phyloP scores from a whole-genome alignment of 139 green algal genomes.

The Chara braunii region DNA sequence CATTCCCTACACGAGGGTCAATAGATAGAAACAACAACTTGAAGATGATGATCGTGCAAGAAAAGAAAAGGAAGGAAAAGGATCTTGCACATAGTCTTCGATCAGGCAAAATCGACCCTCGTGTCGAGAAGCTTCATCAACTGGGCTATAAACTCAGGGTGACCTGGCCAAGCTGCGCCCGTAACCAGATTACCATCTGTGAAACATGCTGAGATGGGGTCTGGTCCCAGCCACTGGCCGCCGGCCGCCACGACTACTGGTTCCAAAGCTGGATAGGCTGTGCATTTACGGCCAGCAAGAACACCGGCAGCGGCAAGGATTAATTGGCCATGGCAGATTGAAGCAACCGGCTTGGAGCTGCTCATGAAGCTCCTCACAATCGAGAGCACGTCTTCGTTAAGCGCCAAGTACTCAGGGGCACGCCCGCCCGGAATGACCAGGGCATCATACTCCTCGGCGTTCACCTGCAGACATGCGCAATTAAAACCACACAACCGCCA shows the following conservation, averaged over 20 bases:
- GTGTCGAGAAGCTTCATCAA: slow-evolving; percentile 22
- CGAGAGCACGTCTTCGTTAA: slow-evolving; percentile 30
- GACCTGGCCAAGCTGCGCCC: slow-evolving; percentile 29
- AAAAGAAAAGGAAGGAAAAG: too few relatives aligned
- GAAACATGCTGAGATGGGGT: slow-evolving; percentile 33
- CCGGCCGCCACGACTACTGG: slow-evolving; percentile 27
- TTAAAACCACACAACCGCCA: too few relatives aligned
- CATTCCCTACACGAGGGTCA: too few relatives aligned
- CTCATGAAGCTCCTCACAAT: slow-evolving; percentile 13
- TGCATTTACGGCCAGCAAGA: slow-evolving; percentile 31
- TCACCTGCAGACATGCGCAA: too few relatives aligned
- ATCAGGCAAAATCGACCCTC: too few relatives aligned
- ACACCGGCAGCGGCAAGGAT: slow-evolving; percentile 33
- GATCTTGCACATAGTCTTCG: too few relatives aligned
- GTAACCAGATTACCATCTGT: slow-evolving; percentile 34
- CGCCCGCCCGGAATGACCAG: slow-evolving; percentile 32
- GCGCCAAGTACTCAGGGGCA: slow-evolving; percentile 32
- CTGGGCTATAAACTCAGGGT: slow-evolving; percentile 24
- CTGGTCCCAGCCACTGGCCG: slow-evolving; percentile 29
- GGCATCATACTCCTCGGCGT: slow-evolving; percentile 25
- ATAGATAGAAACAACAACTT: too few relatives aligned
- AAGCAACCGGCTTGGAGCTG: slow-evolving; percentile 16
- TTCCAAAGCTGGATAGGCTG: slow-evolving; percentile 36
- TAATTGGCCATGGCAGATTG: slow-evolving; percentile 35
- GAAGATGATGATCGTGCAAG: too few relatives aligned